A percentile compares a stretch with the other conserved stretches of the same genome.
Conservation (phyloP, 192 early-diverging fungal species). For the Backusella australiensis region DNA sequence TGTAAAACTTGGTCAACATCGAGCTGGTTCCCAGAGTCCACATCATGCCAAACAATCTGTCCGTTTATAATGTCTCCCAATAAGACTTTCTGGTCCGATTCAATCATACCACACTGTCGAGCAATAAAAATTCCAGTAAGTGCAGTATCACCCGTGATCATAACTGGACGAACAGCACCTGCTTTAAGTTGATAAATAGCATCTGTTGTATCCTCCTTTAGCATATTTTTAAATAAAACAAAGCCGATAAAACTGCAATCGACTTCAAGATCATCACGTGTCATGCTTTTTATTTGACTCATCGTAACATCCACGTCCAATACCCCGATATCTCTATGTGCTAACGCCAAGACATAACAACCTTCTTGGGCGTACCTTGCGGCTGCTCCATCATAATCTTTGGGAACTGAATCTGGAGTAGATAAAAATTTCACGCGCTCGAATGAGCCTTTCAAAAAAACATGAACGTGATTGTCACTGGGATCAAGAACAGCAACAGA, state of each 20-base stretch:
- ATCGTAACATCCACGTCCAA: slow-evolving; percentile 38
- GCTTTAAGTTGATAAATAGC: slow-evolving; percentile 64
- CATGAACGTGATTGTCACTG: slow-evolving; percentile 47
- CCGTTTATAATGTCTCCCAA: slow-evolving; percentile 51
- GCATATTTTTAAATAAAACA: slow-evolving; percentile 73
- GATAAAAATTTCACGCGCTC: slow-evolving; percentile 62
- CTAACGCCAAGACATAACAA: slow-evolving; percentile 76
- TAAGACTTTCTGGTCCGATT: slow-evolving; percentile 42
- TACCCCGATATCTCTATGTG: slow-evolving; percentile 58
- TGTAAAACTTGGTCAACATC: slow-evolving; percentile 37
- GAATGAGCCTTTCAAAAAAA: slow-evolving; percentile 80
- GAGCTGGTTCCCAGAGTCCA: slow-evolving; percentile 48
- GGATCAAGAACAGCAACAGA: slow-evolving; percentile 64
- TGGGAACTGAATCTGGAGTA: slow-evolving; percentile 44
- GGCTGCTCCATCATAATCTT: slow-evolving; percentile 53
- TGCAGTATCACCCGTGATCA: slow-evolving; percentile 84
- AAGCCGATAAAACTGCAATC: slow-evolving; percentile 56
- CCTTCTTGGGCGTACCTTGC: slow-evolving; percentile 65
- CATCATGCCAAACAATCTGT: slow-evolving; percentile 55
- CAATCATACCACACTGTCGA: slow-evolving; percentile 64
- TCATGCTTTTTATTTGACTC: slow-evolving; percentile 32
- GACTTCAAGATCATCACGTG: slow-evolving; percentile 62
- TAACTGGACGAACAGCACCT: slow-evolving; percentile 71
- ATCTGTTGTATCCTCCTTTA: slow-evolving; percentile 67
- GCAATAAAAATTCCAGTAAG: slow-evolving; percentile 74